Base-by-base conservation (phyloP, 129 eudicot genomes). In the Pseudognaphalium luteoalbum region DNA sequence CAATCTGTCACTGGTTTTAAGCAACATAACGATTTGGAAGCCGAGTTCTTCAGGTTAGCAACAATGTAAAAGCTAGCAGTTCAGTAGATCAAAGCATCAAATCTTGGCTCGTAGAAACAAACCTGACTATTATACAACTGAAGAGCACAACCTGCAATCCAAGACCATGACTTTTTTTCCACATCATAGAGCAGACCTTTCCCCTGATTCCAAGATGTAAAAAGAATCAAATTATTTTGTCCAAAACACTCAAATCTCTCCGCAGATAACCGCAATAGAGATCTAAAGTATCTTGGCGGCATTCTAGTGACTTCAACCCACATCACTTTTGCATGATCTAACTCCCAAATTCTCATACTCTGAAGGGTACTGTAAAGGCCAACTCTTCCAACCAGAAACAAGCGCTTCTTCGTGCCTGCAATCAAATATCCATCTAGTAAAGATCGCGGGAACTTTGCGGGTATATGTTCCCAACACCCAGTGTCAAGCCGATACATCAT, bases 121-220 rank as follows among this genome's bases (percentile, higher is more conserved):
- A 91, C 92, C 74, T 89, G 98, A 76, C 97, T 89, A 85, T 89
- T 89, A 84, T 81, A 87, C 63, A 92, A 86, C 73, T 87, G 97
- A 80, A 87, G 93, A 74, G 92, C 93, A 68, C 97, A 94, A 42
- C 96, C 97, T 39, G 90, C 86, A 69, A 94, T 87, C 97, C 98
- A 94, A 76, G 98, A 89, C 98, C 97, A 94, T 35, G 44, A 81
- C 83, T 94, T 94, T 77, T 89, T 94, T 56, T 94, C 98, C 74
- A 91, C 96, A 67, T 94, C 97, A 80, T 91, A 94, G 2, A 94
- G 84, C 70, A 94, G 88, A 42, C 97, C 89, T 81, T 78, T 94
- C 57, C 97, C 97, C 86, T 91, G 98, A 80, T 91, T 91, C 97
- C 98, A 94, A 73, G 97, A 94, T 56, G 98, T 94, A 80, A 94